Conservation (phyloP, 1,284 basidiomycete genomes). For the Bjerkandera adusta region DNA sequence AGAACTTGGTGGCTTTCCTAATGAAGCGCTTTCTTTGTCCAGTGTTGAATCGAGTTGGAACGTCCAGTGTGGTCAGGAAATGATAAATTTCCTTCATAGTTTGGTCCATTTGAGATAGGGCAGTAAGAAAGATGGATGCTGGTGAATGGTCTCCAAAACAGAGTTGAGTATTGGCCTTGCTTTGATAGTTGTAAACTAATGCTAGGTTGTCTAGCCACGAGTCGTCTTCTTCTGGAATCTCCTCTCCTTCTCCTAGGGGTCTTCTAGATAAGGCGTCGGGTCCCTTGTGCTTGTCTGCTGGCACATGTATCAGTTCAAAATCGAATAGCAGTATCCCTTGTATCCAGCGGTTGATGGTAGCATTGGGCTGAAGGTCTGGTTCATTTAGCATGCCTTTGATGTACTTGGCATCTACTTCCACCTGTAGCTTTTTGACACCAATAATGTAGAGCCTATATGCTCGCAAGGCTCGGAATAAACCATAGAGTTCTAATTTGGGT, state of each 20-base stretch:
- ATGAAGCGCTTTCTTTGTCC: slow-evolving; percentile 10
- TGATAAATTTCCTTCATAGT: neutral
- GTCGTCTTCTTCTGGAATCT: slow-evolving; percentile 14
- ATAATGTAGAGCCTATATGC: slow-evolving; percentile 28
- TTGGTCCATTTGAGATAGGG: neutral
- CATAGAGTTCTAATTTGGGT: slow-evolving; percentile 39
- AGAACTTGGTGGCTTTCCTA: slow-evolving; percentile 12
- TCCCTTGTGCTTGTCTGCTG: slow-evolving; percentile 26
- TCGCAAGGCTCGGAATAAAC: slow-evolving; percentile 32
- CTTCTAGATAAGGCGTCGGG: slow-evolving; percentile 32
- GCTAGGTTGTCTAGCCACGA: slow-evolving; percentile 31
- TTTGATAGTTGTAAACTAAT: no score
- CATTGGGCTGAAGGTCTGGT: slow-evolving; percentile 36
- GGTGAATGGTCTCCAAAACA: no score
- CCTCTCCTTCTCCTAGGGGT: slow-evolving; percentile 18
- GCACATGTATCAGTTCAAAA: slow-evolving; percentile 36
- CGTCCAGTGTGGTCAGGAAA: slow-evolving; percentile 4
- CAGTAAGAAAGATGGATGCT: neutral
- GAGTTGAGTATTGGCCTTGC: slow-evolving; percentile 39
- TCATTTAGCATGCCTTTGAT: slow-evolving; percentile 39
- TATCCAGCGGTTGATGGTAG: slow-evolving; percentile 40
- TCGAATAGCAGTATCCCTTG: slow-evolving; percentile 34
- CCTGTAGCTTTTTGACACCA: slow-evolving; percentile 30
- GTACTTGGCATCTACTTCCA: slow-evolving; percentile 37
- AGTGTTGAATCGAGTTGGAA: neutral